These are phyloP conservation scores for Lentinula raphanica DNA, from an alignment of 768 basidiomycete species.

Conservation along the genomic window DNA sequence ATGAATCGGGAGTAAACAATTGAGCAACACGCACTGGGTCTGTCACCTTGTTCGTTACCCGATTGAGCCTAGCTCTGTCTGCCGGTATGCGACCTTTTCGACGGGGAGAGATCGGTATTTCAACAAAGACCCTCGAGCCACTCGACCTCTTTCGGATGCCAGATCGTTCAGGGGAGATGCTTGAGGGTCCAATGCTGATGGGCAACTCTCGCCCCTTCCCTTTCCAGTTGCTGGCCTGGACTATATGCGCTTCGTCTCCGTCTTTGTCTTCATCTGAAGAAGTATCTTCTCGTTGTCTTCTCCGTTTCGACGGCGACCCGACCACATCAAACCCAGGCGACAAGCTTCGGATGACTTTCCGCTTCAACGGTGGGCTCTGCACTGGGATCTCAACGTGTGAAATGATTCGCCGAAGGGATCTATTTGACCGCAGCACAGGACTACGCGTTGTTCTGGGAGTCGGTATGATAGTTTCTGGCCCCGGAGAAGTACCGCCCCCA, in stretches of 20 bases:
- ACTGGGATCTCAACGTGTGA: neutral
- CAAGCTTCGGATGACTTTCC: neutral
- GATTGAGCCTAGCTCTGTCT: neutral
- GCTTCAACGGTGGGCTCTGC: neutral
- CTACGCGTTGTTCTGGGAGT: neutral
- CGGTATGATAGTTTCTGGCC: neutral
- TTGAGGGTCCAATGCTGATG: neutral
- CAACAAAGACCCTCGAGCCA: neutral
- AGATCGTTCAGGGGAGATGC: neutral
- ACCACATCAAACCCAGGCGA: neutral
- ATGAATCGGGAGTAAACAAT: neutral
- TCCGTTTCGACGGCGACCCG: neutral
- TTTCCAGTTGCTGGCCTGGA: neutral
- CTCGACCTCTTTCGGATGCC: neutral
- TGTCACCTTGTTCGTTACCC: neutral
- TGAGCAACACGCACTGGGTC: neutral
- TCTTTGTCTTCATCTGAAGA: neutral
- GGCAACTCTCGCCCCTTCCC: neutral
- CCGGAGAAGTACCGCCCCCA: neutral
- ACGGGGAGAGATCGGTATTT: neutral
- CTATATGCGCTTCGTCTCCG: neutral
- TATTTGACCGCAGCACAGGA: no score
- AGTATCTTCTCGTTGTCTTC: neutral
- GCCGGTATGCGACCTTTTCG: neutral
- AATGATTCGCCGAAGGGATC: neutral